Evolutionary conservation across 192 early-diverging fungal genomes (phyloP).

Genomic region (Dissophora ornata): DNA sequence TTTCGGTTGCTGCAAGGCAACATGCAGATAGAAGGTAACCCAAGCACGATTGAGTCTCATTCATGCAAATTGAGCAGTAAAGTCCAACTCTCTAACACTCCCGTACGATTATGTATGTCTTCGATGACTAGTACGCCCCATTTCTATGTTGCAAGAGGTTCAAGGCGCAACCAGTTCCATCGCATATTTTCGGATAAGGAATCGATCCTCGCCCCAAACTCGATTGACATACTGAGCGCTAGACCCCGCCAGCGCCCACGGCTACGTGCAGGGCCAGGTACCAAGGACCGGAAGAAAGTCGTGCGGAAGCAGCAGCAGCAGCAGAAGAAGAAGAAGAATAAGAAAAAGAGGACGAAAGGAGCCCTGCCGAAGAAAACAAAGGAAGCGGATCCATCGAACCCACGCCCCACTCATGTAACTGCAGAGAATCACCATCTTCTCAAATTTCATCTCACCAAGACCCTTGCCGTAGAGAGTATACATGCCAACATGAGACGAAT

Average conservation of each 20-base stretch:
- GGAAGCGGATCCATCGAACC: too few species aligned
- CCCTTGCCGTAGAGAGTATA: background rate
- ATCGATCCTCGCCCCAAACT: background rate
- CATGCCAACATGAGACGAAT: background rate
- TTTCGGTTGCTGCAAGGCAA: too few species aligned
- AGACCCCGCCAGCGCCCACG: background rate
- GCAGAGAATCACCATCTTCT: background rate
- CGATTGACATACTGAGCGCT: background rate
- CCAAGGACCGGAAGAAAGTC: background rate
- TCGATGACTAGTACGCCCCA: background rate
- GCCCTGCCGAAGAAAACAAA: too few species aligned
- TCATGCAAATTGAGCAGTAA: background rate
- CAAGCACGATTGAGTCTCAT: background rate
- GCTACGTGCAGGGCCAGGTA: too few species aligned
- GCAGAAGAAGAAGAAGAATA: background rate
- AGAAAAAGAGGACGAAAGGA: too few species aligned
- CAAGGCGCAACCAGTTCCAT: background rate
- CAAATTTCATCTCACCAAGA: background rate
- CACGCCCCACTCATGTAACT: background rate
- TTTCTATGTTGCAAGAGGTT: background rate
- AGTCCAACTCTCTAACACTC: background rate
- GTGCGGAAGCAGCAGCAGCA: background rate
- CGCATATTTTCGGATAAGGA: background rate
- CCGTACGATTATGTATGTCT: background rate
- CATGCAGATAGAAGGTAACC: too few species aligned